phyloP scores from a whole-genome alignment of 495 filamentous ascomycete species.

The Polyplosphaeria fusca region DNA sequence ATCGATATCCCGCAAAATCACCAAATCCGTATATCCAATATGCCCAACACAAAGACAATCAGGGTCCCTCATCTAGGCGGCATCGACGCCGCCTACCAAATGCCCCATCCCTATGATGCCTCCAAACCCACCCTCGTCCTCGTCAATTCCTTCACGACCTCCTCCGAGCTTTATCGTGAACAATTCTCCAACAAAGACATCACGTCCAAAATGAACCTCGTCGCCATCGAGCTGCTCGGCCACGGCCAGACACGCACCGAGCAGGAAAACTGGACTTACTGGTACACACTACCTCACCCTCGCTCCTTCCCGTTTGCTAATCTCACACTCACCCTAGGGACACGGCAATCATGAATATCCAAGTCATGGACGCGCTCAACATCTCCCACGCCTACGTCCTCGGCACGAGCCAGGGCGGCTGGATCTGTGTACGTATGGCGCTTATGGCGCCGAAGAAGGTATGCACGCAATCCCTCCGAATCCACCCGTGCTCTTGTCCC shows the following conservation, averaged over 20 bases:
- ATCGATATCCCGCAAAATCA: too few relatives aligned
- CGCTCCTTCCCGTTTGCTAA: too few relatives aligned
- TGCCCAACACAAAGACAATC: constrained; percentile 28
- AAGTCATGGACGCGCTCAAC: constrained; percentile 52
- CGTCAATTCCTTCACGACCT: constrained; percentile 59
- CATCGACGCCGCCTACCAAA: constrained; percentile 53
- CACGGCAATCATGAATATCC: constrained; percentile 50
- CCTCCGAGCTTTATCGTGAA: constrained; percentile 49
- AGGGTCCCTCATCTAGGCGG: constrained; percentile 38
- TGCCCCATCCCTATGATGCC: constrained; percentile 48
- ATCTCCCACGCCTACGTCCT: constrained; percentile 56
- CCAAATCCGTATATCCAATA: too few relatives aligned
- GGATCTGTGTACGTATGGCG: constrained; percentile 58
- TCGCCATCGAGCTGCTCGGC: constrained; percentile 53
- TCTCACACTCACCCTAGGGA: too few relatives aligned
- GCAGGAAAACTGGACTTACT: constrained; percentile 50
- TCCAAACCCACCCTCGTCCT: constrained; percentile 58
- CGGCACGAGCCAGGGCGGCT: constrained; percentile 60
- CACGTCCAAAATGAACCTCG: constrained; percentile 47
- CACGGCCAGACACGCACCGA: constrained; percentile 49
- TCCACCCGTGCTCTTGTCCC: neutral
- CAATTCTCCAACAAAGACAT: constrained; percentile 50
- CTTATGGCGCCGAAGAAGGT: constrained; percentile 53
- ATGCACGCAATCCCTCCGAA: neutral
- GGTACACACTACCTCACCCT: too few relatives aligned